Evolutionary conservation across 2,329 filamentous ascomycete genomes (phyloP).

Genomic region (Monilinia aucupariae): DNA sequence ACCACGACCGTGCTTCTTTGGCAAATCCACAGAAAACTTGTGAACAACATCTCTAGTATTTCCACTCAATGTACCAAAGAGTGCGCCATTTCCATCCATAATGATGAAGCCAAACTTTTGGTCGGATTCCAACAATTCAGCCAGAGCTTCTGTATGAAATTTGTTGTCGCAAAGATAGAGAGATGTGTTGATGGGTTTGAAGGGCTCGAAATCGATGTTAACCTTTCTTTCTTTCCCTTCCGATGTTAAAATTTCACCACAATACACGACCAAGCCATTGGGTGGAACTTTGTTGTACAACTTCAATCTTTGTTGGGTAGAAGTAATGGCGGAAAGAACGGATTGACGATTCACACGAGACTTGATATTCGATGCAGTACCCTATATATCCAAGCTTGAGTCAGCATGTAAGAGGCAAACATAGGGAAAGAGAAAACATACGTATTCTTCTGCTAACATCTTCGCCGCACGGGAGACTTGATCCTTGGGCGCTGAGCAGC

Average conservation of each 20-base stretch:
- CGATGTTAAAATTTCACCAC: constrained; percentile 98
- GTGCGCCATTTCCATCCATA: constrained; percentile 98
- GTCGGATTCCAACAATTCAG: constrained; percentile 95
- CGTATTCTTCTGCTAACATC: constrained; percentile 99
- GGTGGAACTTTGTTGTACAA: constrained; percentile 98
- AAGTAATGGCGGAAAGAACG: constrained; percentile 95
- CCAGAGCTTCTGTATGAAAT: constrained; percentile 96
- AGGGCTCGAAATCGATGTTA: constrained; percentile 99
- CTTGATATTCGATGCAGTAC: constrained; percentile 99
- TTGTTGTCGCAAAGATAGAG: constrained; percentile 99
- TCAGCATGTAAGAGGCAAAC: constrained; percentile 16
- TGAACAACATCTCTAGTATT: constrained; percentile 96
- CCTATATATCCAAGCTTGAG: constrained; percentile 54
- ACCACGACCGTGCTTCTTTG: constrained; percentile 99
- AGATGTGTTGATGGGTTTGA: constrained; percentile 99
- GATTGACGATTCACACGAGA: constrained; percentile 98
- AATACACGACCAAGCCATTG: constrained; percentile 97
- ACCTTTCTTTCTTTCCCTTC: constrained; percentile 99
- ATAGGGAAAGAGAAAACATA: constrained; percentile 43
- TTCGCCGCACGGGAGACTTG: constrained; percentile 93
- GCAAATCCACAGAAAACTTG: constrained; percentile 97
- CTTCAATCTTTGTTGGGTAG: constrained; percentile 97
- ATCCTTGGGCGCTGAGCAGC: constrained; percentile 77
- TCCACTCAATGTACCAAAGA: constrained; percentile 93
- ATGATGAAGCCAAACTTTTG: constrained; percentile 99